Conservation (phyloP, 176 grass and related monocot species). For the Eragrostis nindensis region DNA sequence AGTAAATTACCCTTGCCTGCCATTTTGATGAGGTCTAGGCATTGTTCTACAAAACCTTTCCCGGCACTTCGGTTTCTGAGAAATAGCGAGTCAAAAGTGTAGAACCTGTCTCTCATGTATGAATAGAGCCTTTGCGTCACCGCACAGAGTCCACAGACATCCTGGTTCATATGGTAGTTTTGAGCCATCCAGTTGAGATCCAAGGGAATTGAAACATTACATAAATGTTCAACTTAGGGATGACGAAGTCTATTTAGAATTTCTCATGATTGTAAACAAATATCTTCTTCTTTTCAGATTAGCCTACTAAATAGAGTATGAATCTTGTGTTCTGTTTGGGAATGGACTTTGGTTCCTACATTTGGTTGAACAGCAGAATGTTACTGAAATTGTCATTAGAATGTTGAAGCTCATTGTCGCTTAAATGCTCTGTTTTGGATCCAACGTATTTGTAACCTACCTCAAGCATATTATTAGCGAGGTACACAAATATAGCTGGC, state of each 20-base stretch:
- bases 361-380: neutral
- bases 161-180: no score
- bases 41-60: neutral
- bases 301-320: neutral
- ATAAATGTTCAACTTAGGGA: no score
- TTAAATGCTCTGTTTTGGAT: no score
- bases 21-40: neutral
- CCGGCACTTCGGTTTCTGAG: neutral
- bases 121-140: no score
- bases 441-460: no score
- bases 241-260: no score
- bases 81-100: neutral
- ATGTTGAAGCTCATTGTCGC: neutral
- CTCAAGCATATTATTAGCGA: no score
- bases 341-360: neutral
- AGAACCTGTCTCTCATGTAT: neutral
- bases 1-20: constrained; percentile 18
- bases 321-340: neutral
- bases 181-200: no score
- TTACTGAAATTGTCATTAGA: neutral
- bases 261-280: neutral
- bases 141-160: no score
- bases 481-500: no score
- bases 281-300: neutral
- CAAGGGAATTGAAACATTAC: no score